A percentile compares a stretch with the other conserved stretches of the same genome.
Evolutionary conservation across 495 filamentous ascomycete genomes (phyloP).

Genomic region (Tirmania nivea): DNA sequence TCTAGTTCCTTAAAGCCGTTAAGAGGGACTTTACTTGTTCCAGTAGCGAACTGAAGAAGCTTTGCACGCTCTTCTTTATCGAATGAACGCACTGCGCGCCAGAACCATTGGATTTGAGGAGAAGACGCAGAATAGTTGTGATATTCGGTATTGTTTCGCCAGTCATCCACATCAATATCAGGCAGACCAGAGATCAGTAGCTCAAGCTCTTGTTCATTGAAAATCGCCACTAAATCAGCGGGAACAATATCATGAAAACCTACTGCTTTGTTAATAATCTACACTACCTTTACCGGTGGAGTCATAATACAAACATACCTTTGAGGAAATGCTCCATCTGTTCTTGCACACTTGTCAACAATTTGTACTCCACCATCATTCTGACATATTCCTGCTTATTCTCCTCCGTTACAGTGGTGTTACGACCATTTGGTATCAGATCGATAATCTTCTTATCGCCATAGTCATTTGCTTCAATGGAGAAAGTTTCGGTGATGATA

Average conservation of each 20-base stretch:
- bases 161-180: slow-evolving; percentile 95
- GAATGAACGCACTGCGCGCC: slow-evolving; percentile 90
- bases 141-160: slow-evolving; percentile 96
- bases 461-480: slow-evolving; percentile 79
- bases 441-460: slow-evolving; percentile 74
- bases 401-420: slow-evolving; percentile 85
- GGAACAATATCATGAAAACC: slow-evolving; percentile 98
- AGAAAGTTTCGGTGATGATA: slow-evolving; percentile 93
- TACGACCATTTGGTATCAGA: slow-evolving; percentile 64
- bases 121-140: slow-evolving; percentile 92
- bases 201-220: slow-evolving; percentile 96
- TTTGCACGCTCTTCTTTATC: slow-evolving; percentile 98
- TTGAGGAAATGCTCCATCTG: slow-evolving; percentile 91
- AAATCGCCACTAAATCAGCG: slow-evolving; percentile 82
- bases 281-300: not conserved
- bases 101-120: slow-evolving; percentile 99
- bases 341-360: slow-evolving; percentile 73
- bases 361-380: slow-evolving; percentile 76
- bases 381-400: slow-evolving; percentile 98
- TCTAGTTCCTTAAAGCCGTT: slow-evolving; percentile 99
- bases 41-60: slow-evolving; percentile 92
- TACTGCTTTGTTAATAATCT: slow-evolving; percentile 10
- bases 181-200: slow-evolving; percentile 90
- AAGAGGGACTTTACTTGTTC: slow-evolving; percentile 92
- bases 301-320: slow-evolving; percentile 30